Evolutionary conservation across 2,329 filamentous ascomycete species (phyloP).

Genomic region (Penicillium sp.): DNA sequence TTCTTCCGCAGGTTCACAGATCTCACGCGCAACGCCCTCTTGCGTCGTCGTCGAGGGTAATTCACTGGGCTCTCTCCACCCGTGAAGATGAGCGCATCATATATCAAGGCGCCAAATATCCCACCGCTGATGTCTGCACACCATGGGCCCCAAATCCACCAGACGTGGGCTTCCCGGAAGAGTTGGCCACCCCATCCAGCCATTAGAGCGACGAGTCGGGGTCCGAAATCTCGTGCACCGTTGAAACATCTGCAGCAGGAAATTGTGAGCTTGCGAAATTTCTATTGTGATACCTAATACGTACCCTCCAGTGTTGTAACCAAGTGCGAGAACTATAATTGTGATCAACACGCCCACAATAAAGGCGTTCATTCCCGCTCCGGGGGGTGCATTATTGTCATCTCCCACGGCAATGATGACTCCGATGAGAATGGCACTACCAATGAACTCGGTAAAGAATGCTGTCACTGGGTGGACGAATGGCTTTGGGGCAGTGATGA

Average conservation of each 20-base stretch:
- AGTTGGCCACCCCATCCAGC: constrained; percentile 38
- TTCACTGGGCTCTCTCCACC: constrained; percentile 45
- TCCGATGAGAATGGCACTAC: constrained; percentile 37
- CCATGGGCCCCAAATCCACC: constrained; percentile 46
- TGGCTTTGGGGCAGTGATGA: no score
- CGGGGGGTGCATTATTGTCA: constrained; percentile 50
- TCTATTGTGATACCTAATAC: background rate
- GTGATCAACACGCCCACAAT: constrained; percentile 24
- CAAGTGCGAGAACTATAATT: constrained; percentile 29
- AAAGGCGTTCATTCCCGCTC: constrained; percentile 47
- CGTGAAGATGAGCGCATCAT: constrained; percentile 44
- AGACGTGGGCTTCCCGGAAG: constrained; percentile 34
- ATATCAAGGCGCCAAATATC: constrained; percentile 38
- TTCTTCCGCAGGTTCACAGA: constrained; percentile 26
- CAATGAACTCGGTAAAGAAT: constrained; percentile 44
- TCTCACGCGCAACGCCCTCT: constrained; percentile 41
- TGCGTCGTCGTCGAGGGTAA: constrained; percentile 48
- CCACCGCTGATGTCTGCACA: constrained; percentile 39
- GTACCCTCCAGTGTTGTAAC: constrained; percentile 44
- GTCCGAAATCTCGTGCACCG: constrained; percentile 42
- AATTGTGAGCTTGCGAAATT: background rate
- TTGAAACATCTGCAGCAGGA: constrained; percentile 36
- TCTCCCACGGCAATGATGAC: constrained; percentile 46
- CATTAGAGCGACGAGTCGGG: constrained; percentile 37
- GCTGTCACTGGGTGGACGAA: no score